Conservation (phyloP, 164 flowering plant species). For the Kingdonia uniflora region DNA sequence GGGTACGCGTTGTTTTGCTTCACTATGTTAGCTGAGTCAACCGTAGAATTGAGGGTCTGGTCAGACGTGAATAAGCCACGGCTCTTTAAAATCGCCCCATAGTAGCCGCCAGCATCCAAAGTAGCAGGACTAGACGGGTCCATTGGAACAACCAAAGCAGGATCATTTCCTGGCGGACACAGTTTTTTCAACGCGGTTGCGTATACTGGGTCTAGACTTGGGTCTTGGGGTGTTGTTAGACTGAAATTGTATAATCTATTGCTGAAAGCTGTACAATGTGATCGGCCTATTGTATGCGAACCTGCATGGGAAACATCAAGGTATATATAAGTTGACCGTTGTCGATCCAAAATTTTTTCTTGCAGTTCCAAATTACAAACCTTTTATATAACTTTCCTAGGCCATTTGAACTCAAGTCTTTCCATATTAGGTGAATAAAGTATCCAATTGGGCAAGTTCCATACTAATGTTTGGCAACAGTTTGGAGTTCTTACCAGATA, state of each 20-base stretch:
- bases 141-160: conserved; percentile 30
- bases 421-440: too few relatives aligned
- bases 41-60: too few relatives aligned
- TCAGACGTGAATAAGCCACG: too few relatives aligned
- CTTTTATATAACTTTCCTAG: too few relatives aligned
- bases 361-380: too few relatives aligned
- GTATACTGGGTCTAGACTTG: too few relatives aligned
- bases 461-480: too few relatives aligned
- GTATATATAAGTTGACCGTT: background rate
- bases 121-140: conserved; percentile 25
- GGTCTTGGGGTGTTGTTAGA: conserved; percentile 21
- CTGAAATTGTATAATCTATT: conserved; percentile 36
- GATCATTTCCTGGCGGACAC: conserved; percentile 30
- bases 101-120: conserved; percentile 30
- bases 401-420: too few relatives aligned
- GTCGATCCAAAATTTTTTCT: background rate
- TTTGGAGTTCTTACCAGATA: conserved; percentile 38
- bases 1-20: conserved; percentile 24
- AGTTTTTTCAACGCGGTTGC: conserved; percentile 26
- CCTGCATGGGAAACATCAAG: conserved; percentile 20
- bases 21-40: conserved; percentile 30
- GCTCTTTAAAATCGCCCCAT: too few relatives aligned
- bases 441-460: too few relatives aligned
- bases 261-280: conserved; percentile 39
- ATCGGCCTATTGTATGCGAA: conserved; percentile 50